Evolutionary conservation across 768 basidiomycete species (phyloP).

Genomic region (Lactarius hengduanensis): DNA sequence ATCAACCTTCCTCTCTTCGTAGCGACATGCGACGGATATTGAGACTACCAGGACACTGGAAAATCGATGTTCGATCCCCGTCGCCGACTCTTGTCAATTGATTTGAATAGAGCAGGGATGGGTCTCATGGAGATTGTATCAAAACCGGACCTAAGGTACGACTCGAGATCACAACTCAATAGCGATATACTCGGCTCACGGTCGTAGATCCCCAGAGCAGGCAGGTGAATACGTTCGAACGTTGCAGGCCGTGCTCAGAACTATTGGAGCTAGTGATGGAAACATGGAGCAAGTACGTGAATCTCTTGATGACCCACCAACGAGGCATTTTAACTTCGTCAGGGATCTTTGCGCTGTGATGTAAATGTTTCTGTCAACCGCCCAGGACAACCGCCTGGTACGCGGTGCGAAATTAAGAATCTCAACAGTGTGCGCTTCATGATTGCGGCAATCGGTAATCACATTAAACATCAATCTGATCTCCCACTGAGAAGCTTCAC

Average conservation of each 20-base stretch:
- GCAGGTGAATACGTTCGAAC: slow-evolving; percentile 83
- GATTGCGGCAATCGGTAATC: slow-evolving; percentile 75
- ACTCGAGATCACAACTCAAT: neutral
- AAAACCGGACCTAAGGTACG: slow-evolving; percentile 77
- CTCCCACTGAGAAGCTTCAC: neutral
- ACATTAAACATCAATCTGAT: neutral
- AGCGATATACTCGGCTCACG: neutral
- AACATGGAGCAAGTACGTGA: slow-evolving; percentile 92
- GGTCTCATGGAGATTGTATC: slow-evolving; percentile 97
- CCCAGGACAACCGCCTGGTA: slow-evolving; percentile 60
- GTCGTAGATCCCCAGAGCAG: slow-evolving; percentile 73
- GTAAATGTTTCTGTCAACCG: slow-evolving; percentile 91
- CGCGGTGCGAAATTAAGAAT: slow-evolving; percentile 96
- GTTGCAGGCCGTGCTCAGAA: slow-evolving; percentile 76
- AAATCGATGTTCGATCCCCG: slow-evolving; percentile 68
- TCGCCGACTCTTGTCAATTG: slow-evolving; percentile 59
- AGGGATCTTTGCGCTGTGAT: slow-evolving; percentile 95
- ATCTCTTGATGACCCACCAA: slow-evolving; percentile 6
- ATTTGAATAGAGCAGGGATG: slow-evolving; percentile 87
- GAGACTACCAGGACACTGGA: slow-evolving; percentile 73
- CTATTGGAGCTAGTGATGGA: slow-evolving; percentile 86
- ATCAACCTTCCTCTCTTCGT: slow-evolving; percentile 7
- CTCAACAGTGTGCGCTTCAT: slow-evolving; percentile 89
- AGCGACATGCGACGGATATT: slow-evolving; percentile 8
- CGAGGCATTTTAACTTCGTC: slow-evolving; percentile 14